phyloP scores from a whole-genome alignment of 208 protist genomes.

The Lotmaria passim region DNA sequence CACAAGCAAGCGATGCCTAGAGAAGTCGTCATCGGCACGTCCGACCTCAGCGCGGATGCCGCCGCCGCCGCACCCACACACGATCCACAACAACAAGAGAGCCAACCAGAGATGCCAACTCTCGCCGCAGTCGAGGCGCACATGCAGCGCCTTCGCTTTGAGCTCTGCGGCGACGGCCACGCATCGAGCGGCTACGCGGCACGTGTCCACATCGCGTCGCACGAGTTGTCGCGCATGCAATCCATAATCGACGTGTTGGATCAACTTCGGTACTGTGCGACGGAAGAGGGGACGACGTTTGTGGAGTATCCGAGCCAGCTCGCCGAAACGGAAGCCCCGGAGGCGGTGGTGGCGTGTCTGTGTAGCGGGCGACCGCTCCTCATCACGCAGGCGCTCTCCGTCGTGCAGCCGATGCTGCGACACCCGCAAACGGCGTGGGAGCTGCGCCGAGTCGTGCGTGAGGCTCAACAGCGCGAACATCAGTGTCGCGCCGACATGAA shows the following conservation, averaged over 20 bases:
- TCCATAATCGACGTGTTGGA: conserved; percentile 57
- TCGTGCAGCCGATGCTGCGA: conserved; percentile 43
- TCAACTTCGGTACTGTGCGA: conserved; percentile 71
- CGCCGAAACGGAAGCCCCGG: conserved; percentile 58
- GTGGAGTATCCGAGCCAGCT: conserved; percentile 55
- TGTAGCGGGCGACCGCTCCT: conserved; percentile 50
- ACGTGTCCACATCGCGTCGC: conserved; percentile 25
- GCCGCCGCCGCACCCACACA: background rate
- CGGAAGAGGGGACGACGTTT: conserved; percentile 69
- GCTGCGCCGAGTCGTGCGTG: conserved; percentile 39
- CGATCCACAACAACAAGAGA: background rate
- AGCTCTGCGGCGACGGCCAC: conserved; percentile 23
- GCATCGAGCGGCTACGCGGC: conserved; percentile 16
- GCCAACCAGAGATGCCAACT: conserved; percentile 14
- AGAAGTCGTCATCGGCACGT: conserved; percentile 10
- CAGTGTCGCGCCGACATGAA: background rate
- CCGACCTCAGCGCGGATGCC: background rate
- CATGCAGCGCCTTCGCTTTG: conserved; percentile 30
- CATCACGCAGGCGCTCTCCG: conserved; percentile 48
- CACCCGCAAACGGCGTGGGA: conserved; percentile 61
- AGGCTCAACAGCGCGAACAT: conserved; percentile 1
- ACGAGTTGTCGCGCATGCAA: conserved; percentile 41
- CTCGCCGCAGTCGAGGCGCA: conserved; percentile 30
- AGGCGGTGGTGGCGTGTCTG: conserved; percentile 52
- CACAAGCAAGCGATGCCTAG: conserved; percentile 13